Conservation (phyloP, 2,329 filamentous ascomycete species). For the Stachybotrys elegans region DNA sequence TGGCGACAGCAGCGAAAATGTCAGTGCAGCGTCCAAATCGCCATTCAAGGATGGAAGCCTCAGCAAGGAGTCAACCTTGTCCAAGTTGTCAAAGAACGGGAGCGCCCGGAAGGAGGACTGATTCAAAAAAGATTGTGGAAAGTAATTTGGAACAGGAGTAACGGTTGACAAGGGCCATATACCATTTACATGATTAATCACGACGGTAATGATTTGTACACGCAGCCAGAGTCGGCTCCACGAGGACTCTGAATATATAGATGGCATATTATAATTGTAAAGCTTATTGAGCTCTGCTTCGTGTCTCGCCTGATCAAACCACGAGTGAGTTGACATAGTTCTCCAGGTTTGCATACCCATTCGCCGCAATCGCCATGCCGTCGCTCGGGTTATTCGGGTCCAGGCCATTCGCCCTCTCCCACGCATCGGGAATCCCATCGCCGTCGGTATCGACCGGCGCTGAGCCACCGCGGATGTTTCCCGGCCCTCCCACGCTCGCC, state of each 20-base stretch:
- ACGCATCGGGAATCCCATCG: slow-evolving; percentile 45
- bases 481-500: slow-evolving; percentile 34
- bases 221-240: too few species aligned
- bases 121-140: too few species aligned
- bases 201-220: too few species aligned
- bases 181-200: too few species aligned
- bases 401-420: slow-evolving; percentile 37
- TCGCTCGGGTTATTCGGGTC: slow-evolving; percentile 32
- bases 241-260: neutral
- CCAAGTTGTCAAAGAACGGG: too few species aligned
- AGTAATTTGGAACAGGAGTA: too few species aligned
- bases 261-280: neutral
- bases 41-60: too few species aligned
- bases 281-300: neutral
- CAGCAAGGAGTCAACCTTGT: too few species aligned
- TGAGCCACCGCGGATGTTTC: slow-evolving; percentile 30
- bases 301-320: neutral
- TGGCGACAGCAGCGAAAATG: neutral
- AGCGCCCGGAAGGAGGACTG: too few species aligned
- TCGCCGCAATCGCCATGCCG: slow-evolving; percentile 33
- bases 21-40: too few species aligned
- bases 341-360: slow-evolving; percentile 42
- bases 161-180: too few species aligned
- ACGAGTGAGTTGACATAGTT: slow-evolving; percentile 46
- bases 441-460: slow-evolving; percentile 38